A percentile compares a stretch with the other conserved stretches of the same genome.
phyloP scores from a whole-genome alignment of 2,329 filamentous ascomycete species.

The Metarhizium humberi region DNA sequence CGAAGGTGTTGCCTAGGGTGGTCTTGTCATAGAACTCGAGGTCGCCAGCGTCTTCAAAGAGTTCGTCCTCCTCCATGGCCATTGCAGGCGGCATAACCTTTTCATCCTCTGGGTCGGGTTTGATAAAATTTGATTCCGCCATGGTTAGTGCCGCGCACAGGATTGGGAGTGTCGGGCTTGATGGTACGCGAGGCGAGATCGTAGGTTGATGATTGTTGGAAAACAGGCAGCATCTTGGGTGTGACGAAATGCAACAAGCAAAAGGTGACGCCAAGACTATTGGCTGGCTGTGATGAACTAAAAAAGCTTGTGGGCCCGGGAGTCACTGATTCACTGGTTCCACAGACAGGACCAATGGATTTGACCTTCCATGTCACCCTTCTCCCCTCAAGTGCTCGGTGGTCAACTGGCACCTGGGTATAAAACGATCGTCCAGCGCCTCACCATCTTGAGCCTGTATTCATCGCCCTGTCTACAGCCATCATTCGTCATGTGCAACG shows the following conservation, averaged over 20 bases:
- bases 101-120: conserved; percentile 41
- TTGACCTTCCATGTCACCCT: too few relatives aligned
- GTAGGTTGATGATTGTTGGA: neutral
- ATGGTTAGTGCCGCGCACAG: conserved; percentile 12
- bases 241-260: neutral
- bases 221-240: neutral
- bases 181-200: neutral
- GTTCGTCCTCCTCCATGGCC: conserved; percentile 52
- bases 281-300: neutral
- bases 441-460: neutral
- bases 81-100: conserved; percentile 23
- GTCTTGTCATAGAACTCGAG: conserved; percentile 45
- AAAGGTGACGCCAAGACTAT: neutral
- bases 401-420: neutral
- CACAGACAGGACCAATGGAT: too few relatives aligned
- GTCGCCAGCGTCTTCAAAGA: conserved; percentile 53
- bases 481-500: neutral
- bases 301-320: too few relatives aligned
- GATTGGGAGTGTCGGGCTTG: neutral
- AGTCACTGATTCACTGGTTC: too few relatives aligned
- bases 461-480: neutral
- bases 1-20: conserved; percentile 25
- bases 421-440: neutral
- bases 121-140: conserved; percentile 30
- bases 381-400: too few relatives aligned